Percentiles rank a stretch among this genome's conserved stretches.
phyloP scores from a whole-genome alignment of 176 grass and related monocot genomes.

The Aegilops bicornis region DNA sequence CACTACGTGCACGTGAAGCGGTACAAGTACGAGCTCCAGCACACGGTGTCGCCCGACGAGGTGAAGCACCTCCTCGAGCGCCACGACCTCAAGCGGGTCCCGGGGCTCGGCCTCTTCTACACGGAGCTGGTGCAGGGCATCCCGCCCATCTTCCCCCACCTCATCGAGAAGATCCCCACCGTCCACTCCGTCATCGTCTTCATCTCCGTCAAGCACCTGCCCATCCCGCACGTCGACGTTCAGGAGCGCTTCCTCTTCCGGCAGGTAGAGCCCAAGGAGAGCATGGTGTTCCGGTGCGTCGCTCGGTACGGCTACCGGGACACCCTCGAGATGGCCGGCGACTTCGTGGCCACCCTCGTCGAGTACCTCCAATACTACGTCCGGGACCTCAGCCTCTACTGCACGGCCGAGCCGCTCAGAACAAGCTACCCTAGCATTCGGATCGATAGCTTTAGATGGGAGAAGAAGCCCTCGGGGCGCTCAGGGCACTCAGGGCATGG shows the following conservation, averaged over 20 bases:
- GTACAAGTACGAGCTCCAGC: constrained; percentile 58
- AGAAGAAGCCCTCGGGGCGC: not conserved
- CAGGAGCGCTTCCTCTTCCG: constrained; percentile 70
- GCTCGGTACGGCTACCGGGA: constrained; percentile 73
- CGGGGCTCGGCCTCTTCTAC: constrained; percentile 69
- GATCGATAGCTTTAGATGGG: constrained; percentile 25
- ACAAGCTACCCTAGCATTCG: constrained; percentile 33
- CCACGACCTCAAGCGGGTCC: constrained; percentile 39
- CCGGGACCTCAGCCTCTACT: constrained; percentile 41
- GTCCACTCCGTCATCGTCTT: constrained; percentile 58
- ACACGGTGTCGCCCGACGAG: constrained; percentile 35
- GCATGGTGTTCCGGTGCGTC: constrained; percentile 64
- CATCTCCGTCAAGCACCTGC: constrained; percentile 63
- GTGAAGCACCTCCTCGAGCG: constrained; percentile 26
- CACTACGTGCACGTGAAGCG: constrained; percentile 70
- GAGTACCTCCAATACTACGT: constrained; percentile 57
- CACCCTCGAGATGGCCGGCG: constrained; percentile 34
- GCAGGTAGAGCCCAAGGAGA: constrained; percentile 44
- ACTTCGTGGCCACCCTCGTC: constrained; percentile 44
- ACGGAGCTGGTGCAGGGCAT: constrained; percentile 80
- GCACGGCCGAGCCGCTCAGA: not conserved
- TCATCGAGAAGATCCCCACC: constrained; percentile 60
- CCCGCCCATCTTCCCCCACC: constrained; percentile 69
- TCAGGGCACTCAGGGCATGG: not conserved
- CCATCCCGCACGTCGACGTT: constrained; percentile 37